These are phyloP conservation scores for Phylloporus scabripes DNA, from an alignment of 768 basidiomycete species.

Conservation along the genomic window DNA sequence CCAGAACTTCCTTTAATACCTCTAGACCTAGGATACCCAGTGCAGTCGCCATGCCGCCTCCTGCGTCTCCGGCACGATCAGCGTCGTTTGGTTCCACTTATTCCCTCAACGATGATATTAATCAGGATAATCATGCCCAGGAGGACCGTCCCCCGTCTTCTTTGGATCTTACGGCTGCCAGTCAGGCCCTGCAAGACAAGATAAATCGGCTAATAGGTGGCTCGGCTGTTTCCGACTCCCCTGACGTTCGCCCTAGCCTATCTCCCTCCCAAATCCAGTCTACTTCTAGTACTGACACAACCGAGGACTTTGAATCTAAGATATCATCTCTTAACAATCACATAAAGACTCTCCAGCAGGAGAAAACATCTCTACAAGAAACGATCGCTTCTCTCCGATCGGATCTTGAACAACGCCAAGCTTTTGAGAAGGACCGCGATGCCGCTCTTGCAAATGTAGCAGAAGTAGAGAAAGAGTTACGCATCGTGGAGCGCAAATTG, in stretches of 20 bases:
- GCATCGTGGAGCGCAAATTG: constrained; percentile 38
- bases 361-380: constrained; percentile 56
- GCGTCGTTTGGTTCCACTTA: constrained; percentile 33
- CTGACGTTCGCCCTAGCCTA: constrained; percentile 13
- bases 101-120: constrained; percentile 33
- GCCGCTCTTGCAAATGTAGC: constrained; percentile 35
- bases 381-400: constrained; percentile 22
- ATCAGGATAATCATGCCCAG: constrained; percentile 9
- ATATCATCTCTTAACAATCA: constrained; percentile 28
- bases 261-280: constrained; percentile 35
- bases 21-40: constrained; percentile 67
- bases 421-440: constrained; percentile 42
- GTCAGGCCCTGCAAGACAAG: constrained; percentile 43
- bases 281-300: constrained; percentile 26
- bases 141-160: constrained; percentile 20
- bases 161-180: constrained; percentile 35
- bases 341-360: constrained; percentile 61
- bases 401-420: constrained; percentile 22
- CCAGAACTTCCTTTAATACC: constrained; percentile 38
- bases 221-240: constrained; percentile 13
- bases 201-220: constrained; percentile 41
- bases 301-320: constrained; percentile 12
- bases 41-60: constrained; percentile 77
- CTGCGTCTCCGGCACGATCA: constrained; percentile 51
- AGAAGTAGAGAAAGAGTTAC: constrained; percentile 40